Conservation (phyloP, 192 early-diverging fungal genomes). For the Phycomyces nitens region DNA sequence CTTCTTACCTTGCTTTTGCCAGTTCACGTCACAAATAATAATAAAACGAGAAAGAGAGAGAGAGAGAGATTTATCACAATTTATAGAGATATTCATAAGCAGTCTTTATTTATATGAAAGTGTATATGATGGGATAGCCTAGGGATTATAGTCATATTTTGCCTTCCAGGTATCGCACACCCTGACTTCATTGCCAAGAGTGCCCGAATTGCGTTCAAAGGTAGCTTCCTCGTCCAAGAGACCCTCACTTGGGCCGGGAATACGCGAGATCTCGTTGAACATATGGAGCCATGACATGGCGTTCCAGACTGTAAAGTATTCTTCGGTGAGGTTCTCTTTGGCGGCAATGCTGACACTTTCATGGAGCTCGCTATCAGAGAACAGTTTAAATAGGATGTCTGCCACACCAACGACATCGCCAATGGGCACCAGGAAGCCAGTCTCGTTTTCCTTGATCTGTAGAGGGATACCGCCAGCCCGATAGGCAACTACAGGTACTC, state of each 20-base stretch:
- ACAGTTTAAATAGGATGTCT: conserved; percentile 55
- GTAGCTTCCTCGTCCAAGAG: conserved; percentile 12
- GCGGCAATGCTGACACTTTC: conserved; percentile 38
- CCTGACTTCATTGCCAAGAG: conserved; percentile 27
- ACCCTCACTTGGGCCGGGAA: conserved; percentile 12
- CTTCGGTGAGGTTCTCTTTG: conserved; percentile 50
- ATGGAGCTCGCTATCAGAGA: conserved; percentile 52
- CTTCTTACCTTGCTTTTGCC: neutral
- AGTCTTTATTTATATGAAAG: too few species aligned
- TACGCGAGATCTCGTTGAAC: conserved; percentile 52
- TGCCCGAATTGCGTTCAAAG: conserved; percentile 2
- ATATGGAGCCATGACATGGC: conserved; percentile 75
- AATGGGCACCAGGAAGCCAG: conserved; percentile 65
- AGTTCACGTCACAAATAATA: neutral
- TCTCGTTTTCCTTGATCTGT: conserved; percentile 66
- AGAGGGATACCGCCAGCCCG: conserved; percentile 79
- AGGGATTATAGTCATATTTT: conserved; percentile 1
- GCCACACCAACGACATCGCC: conserved; percentile 60
- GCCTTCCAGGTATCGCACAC: conserved; percentile 16
- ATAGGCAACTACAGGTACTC: conserved; percentile 46
- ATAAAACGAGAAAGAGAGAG: neutral
- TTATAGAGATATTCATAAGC: too few species aligned
- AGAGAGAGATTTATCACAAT: too few species aligned
- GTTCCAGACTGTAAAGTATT: conserved; percentile 66
- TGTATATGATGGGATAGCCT: too few species aligned